Evolutionary conservation across 495 filamentous ascomycete species (phyloP).

Genomic region (Aspergillus ostianus): DNA sequence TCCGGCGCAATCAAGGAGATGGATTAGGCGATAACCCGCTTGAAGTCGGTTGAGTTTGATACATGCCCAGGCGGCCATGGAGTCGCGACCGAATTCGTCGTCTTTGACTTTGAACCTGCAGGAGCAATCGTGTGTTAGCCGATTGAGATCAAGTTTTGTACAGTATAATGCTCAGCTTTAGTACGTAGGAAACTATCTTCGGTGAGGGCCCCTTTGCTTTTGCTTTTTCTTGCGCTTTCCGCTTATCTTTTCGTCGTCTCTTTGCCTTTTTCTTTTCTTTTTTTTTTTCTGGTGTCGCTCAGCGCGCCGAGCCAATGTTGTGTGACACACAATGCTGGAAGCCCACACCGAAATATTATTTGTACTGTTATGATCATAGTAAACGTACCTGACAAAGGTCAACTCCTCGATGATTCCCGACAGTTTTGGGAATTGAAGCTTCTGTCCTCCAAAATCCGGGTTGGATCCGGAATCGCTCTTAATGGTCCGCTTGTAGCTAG

Average conservation of each 20-base stretch:
- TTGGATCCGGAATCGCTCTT: constrained; percentile 58
- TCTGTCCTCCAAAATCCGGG: constrained; percentile 69
- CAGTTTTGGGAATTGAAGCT: constrained; percentile 59
- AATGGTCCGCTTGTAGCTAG: constrained; percentile 69
- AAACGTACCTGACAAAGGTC: constrained; percentile 70
- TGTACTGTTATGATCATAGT: constrained; percentile 7
- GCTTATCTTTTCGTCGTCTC: not conserved
- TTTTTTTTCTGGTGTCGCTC: not conserved
- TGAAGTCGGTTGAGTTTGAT: constrained; percentile 77
- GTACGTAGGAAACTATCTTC: not conserved
- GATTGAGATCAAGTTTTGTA: not conserved
- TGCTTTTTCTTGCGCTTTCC: not conserved
- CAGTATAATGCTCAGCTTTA: not conserved
- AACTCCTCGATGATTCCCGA: constrained; percentile 71
- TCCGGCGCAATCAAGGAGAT: constrained; percentile 65
- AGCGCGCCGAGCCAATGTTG: not conserved
- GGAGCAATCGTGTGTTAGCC: constrained; percentile 5
- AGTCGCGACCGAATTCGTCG: constrained; percentile 71
- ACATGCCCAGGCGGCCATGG: constrained; percentile 83
- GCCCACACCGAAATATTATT: not conserved
- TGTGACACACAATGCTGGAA: not conserved
- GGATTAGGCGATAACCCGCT: constrained; percentile 72
- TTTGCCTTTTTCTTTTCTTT: not conserved
- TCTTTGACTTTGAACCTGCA: constrained; percentile 81
- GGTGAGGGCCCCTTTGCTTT: not conserved